Evolutionary conservation across 2,329 filamentous ascomycete genomes (phyloP).

Genomic region (Fusarium nygamai): DNA sequence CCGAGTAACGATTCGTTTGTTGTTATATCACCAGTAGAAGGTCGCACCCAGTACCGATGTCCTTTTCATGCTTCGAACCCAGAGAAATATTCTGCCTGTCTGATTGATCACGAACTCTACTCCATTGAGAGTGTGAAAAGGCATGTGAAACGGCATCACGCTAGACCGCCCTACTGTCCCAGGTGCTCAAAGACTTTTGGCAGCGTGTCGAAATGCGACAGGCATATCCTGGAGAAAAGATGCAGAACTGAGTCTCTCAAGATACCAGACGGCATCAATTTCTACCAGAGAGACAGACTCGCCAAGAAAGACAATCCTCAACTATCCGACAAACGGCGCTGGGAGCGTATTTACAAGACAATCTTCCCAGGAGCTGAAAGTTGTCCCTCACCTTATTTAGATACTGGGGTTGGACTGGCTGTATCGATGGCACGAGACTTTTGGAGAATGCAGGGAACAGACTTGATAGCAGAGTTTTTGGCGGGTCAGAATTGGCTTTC

Average conservation of each 20-base stretch:
- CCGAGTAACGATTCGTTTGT: accelerated
- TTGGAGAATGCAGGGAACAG: not conserved
- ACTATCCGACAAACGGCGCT: not conserved
- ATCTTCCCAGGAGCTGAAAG: not conserved
- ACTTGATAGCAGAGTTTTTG: not conserved
- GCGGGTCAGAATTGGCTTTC: not conserved
- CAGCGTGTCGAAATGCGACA: not conserved
- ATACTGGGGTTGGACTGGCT: not conserved
- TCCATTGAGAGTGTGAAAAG: accelerated
- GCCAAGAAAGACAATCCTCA: not conserved
- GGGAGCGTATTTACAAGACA: not conserved
- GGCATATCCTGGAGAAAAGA: not conserved
- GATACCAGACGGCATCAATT: not conserved
- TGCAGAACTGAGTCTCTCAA: not conserved
- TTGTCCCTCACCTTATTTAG: not conserved
- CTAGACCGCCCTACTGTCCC: not conserved
- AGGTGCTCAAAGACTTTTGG: not conserved
- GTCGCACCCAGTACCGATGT: accelerated
- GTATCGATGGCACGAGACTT: not conserved
- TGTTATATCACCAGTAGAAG: accelerated
- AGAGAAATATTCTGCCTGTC: not conserved
- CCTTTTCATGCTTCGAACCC: accelerated
- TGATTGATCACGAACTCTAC: accelerated
- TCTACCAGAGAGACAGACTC: not conserved
- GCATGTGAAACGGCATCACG: accelerated